Percentiles rank a stretch among this genome's conserved stretches.
phyloP scores from a whole-genome alignment of 306 rosid species.

The Sophora flavescens region DNA sequence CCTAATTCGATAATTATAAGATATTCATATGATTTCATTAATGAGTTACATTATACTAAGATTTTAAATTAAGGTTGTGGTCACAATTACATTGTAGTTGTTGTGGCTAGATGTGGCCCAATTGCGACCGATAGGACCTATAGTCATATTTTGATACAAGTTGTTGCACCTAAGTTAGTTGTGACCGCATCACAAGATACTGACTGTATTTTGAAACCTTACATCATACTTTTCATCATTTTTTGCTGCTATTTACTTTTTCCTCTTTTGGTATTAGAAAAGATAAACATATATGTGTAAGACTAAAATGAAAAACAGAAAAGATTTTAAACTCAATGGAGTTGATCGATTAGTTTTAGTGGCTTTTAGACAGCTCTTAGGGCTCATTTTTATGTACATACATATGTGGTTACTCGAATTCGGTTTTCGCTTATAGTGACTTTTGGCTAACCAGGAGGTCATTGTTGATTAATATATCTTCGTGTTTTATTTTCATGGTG shows the following conservation, averaged over 20 bases:
- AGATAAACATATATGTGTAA: neutral
- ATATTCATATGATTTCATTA: neutral
- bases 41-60: neutral
- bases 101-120: too few relatives aligned
- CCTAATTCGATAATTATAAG: neutral
- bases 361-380: slow-evolving; percentile 38
- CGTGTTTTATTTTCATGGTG: neutral
- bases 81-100: too few relatives aligned
- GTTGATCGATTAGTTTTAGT: neutral
- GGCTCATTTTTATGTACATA: slow-evolving; percentile 8
- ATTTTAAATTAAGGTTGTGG: too few relatives aligned
- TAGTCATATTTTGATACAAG: too few relatives aligned
- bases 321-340: neutral
- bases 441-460: slow-evolving; percentile 39
- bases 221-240: neutral
- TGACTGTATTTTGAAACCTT: too few relatives aligned
- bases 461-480: neutral
- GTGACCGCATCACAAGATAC: too few relatives aligned
- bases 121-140: too few relatives aligned
- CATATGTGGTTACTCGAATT: neutral
- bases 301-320: neutral
- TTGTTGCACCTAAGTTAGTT: too few relatives aligned
- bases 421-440: slow-evolving; percentile 11
- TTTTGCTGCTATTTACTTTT: neutral
- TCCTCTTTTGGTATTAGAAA: neutral